Conservation (phyloP, 768 basidiomycete genomes). For the Austroboletus eburneus region DNA sequence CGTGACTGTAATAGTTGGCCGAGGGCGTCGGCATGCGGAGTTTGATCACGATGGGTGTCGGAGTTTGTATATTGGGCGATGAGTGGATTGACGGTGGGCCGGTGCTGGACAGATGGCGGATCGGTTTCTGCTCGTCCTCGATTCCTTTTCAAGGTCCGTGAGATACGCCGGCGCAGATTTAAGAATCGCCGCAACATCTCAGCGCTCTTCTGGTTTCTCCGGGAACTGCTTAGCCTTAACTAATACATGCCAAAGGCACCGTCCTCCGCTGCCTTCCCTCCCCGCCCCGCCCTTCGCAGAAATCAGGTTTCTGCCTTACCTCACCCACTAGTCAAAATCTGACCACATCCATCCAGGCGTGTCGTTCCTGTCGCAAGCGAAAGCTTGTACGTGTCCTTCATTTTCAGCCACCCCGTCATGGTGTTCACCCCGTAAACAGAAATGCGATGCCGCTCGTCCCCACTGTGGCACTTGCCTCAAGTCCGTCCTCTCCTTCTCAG, state of each 20-base stretch:
- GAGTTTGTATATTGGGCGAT: too few species aligned
- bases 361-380: constrained; percentile 76
- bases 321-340: constrained; percentile 8
- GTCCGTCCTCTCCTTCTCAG: constrained; percentile 39
- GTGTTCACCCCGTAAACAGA: constrained; percentile 40
- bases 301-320: constrained; percentile 54
- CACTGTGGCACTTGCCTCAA: constrained; percentile 84
- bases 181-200: background rate
- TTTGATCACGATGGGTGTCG: too few species aligned
- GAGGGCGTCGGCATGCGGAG: too few species aligned
- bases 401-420: background rate
- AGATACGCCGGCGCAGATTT: too few species aligned
- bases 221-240: background rate
- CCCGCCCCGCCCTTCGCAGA: constrained; percentile 66
- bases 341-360: constrained; percentile 47
- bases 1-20: too few species aligned
- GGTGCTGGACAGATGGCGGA: too few species aligned
- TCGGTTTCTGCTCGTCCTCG: too few species aligned
- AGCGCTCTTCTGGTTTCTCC: background rate
- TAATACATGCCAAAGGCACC: constrained; percentile 64
- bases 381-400: constrained; percentile 59
- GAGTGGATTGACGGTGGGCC: too few species aligned
- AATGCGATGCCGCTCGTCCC: constrained; percentile 85
- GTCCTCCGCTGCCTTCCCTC: constrained; percentile 31
- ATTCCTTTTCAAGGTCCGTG: too few species aligned